Base-by-base conservation (phyloP, 2,329 filamentous ascomycete genomes). In the Paecilomyces variotii region DNA sequence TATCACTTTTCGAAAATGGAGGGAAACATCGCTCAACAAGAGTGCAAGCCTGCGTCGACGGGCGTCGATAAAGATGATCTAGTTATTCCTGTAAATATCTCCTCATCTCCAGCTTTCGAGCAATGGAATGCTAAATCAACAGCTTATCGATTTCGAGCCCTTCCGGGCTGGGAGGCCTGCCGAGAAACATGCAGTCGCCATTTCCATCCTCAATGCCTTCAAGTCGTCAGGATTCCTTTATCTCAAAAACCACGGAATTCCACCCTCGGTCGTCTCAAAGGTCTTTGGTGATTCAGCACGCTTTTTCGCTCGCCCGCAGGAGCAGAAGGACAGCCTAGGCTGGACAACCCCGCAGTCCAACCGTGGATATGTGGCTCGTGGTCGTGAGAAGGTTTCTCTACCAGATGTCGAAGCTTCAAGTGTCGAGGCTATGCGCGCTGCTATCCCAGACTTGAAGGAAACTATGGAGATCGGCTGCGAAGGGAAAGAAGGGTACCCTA, bases 221-320 rank as follows among this genome's bases (percentile, higher is more conserved):
- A 88, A 91, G 67, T 87, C 83, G 1, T 89, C 91, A 2, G 92
- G 92, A 59, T 96, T 97, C 79, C 84, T 97, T 69, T 96, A 96
- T 75, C 84, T 96, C 45, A 87, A 87, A 66, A 89, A 93, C 73
- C 87, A 93, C 64, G 84, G 88, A 49, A 87, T 96, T 60, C 75
- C 85, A 0, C 67, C 82, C 2, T 76, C 82, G 7, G 80, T 81
- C 9, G 76, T 91, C 11, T 72, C 81, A 60, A 74, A 81, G 59
- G 82, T 87, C 60, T 95, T 94, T 71, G 71, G 78, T 61, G 80
- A 81, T 58, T 91, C 88, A 4, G 85, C 86, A 55, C 76, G 79
- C 61, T 92, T 93, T 79, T 94, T 94, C 74, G 73, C 75, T 12
- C 84, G 88, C 57, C 78, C 86, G 2, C 70, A 78, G 53, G 77